Base-by-base conservation (phyloP, 2,329 filamentous ascomycete genomes). In the Trichophyton mentagrophytes region DNA sequence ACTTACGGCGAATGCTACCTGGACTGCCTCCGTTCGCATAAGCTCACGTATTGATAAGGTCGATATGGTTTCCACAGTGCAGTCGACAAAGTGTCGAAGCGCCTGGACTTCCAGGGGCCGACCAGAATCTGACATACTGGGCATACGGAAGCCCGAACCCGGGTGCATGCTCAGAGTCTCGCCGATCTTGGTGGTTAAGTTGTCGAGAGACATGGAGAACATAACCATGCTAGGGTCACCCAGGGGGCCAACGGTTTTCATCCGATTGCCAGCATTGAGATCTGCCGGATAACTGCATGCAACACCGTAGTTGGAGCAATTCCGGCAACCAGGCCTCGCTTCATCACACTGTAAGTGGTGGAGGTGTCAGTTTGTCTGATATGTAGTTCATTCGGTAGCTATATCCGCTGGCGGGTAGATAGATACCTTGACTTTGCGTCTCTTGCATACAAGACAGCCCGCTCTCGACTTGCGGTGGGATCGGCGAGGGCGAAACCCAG, bases 401-500 rank as follows among this genome's bases (percentile, higher is more conserved):
- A 30, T 38, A 17, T 38, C 33, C 5, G 6, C 44, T 38, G 33
- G 33, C 3, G 33, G 33, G 33, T 38, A 38, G 33, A 27, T 38
- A 38, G 33, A 27, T 69, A 73, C 70, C 67, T 73, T 74, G 44
- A 74, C 67, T 62, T 67, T 65, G 22, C 72, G 67, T 30, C 66
- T 66, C 64, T 73, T 74, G 62, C 71, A 74, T 42, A 67, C 68
- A 36, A 62, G 60, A 59, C 71, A 73, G 6, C 72, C 71, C 20
- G 62, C 64, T 9, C 69, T 67, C 30, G 71, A 73, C 63, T 73
- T 72, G 42, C 66, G 70, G 64, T 74, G 72, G 1, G 70, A 36
- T 46, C 67, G 67, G 17, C 71, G 69, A 42, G 71, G 33, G 61
- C 70, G 70, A 58, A 67, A 73, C 47, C 64, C 60, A 17, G 61